Conservation (phyloP, 2,329 filamentous ascomycete genomes). For the Sclerotinia spermophila region DNA sequence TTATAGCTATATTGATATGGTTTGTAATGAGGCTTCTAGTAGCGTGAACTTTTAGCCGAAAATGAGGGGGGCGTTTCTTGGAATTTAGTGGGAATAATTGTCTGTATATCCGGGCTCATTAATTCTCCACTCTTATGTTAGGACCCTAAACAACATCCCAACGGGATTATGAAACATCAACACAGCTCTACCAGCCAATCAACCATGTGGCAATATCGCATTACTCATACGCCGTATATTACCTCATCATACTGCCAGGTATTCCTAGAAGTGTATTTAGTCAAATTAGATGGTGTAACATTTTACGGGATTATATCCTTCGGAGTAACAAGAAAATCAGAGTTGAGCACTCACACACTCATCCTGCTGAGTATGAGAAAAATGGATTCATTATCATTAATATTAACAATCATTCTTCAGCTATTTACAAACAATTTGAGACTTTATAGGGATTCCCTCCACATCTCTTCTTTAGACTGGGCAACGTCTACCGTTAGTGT, state of each 20-base stretch:
- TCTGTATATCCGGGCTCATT: too few species aligned
- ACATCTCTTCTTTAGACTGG: not conserved
- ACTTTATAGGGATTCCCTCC: not conserved
- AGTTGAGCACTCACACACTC: not conserved
- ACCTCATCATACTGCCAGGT: not conserved
- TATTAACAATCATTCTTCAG: not conserved
- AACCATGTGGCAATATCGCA: not conserved
- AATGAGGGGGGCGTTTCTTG: too few species aligned
- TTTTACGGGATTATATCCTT: not conserved
- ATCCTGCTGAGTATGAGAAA: not conserved
- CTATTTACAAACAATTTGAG: not conserved
- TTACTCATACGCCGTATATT: not conserved
- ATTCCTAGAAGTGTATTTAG: not conserved
- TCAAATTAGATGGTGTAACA: not conserved
- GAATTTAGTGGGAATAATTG: too few species aligned
- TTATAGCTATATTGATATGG: too few species aligned
- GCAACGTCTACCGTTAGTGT: slow-evolving; percentile 13
- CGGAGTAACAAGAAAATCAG: not conserved
- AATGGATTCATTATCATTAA: not conserved
- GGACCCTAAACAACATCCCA: too few species aligned
- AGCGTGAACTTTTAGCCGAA: too few species aligned
- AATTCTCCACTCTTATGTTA: too few species aligned
- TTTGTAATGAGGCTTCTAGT: too few species aligned
- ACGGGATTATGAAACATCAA: too few species aligned
- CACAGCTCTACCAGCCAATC: too few species aligned